A percentile compares a stretch with the other conserved stretches of the same genome.
Conservation (phyloP, 495 filamentous ascomycete genomes). For the Penicillium antarcticum region DNA sequence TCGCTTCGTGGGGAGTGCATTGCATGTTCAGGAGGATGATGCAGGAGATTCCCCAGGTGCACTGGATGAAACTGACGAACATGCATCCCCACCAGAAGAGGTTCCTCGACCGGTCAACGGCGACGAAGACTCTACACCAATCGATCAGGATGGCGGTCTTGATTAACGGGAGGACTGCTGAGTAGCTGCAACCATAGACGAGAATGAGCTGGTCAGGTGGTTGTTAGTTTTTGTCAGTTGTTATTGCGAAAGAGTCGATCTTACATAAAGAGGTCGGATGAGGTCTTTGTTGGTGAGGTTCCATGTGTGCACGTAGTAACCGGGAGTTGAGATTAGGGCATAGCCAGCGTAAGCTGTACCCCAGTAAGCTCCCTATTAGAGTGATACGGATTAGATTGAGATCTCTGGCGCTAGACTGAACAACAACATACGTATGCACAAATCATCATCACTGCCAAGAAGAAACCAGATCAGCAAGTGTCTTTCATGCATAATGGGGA, state of each 20-base stretch:
- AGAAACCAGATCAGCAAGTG: conserved; percentile 2
- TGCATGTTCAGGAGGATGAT: conserved; percentile 19
- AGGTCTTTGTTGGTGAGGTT: conserved; percentile 16
- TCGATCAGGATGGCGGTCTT: conserved; percentile 21
- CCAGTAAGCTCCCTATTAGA: conserved; percentile 19
- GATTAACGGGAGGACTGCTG: conserved; percentile 12
- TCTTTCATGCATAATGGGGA: conserved; percentile 7
- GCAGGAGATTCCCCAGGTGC: conserved; percentile 12
- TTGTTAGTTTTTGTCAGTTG: neutral
- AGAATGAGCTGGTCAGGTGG: conserved; percentile 8
- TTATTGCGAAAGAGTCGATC: neutral
- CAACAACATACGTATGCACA: conserved; percentile 13
- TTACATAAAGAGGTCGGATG: conserved; percentile 13
- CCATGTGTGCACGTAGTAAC: conserved; percentile 23
- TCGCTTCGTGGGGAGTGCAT: conserved; percentile 16
- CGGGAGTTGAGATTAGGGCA: conserved; percentile 14
- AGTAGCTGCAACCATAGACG: conserved; percentile 22
- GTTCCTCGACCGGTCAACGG: conserved; percentile 8
- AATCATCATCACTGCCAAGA: conserved; percentile 11
- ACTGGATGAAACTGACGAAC: conserved; percentile 14
- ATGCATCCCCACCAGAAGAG: conserved; percentile 21
- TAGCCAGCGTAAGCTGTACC: conserved; percentile 20
- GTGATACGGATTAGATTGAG: neutral
- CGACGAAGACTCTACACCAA: conserved; percentile 22
- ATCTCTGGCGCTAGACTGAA: neutral